Evolutionary conservation across 495 filamentous ascomycete species (phyloP).

Genomic region (Haplographium delicatum): DNA sequence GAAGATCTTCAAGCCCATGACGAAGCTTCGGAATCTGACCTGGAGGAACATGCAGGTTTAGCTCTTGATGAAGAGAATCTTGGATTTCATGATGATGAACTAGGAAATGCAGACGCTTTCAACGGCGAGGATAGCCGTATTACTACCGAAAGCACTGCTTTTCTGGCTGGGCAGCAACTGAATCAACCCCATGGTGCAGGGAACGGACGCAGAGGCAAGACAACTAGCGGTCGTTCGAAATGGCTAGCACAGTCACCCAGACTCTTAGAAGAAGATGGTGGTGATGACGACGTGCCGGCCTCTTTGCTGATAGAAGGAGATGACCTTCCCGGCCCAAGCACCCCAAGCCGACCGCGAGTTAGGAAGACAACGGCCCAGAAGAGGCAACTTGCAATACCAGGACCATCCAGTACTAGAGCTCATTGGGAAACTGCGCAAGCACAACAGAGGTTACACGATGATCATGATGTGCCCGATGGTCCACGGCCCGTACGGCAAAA

Average conservation of each 20-base stretch:
- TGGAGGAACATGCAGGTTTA: conserved; percentile 64
- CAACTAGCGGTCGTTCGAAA: conserved; percentile 11
- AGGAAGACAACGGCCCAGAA: conserved; percentile 5
- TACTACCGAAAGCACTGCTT: conserved; percentile 50
- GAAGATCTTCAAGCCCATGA: conserved; percentile 62
- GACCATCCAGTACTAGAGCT: conserved; percentile 49
- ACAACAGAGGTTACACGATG: conserved; percentile 55
- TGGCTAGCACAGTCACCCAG: conserved; percentile 26
- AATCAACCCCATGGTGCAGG: not conserved
- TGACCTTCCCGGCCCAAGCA: conserved; percentile 24
- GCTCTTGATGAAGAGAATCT: conserved; percentile 65
- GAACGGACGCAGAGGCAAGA: not conserved
- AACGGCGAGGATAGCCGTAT: conserved; percentile 56
- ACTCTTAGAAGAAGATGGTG: conserved; percentile 60
- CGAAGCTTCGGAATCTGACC: conserved; percentile 52
- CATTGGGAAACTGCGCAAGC: conserved; percentile 64
- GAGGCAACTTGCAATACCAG: conserved; percentile 35
- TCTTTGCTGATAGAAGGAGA: conserved; percentile 79
- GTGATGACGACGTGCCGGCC: conserved; percentile 85
- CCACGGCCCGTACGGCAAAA: conserved; percentile 17
- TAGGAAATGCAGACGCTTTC: conserved; percentile 55
- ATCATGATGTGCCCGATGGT: conserved; percentile 21
- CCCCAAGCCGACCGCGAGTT: conserved; percentile 16
- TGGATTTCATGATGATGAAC: conserved; percentile 65
- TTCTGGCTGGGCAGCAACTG: conserved; percentile 11